A percentile compares a stretch with the other conserved stretches of the same genome.
Evolutionary conservation across 495 filamentous ascomycete species (phyloP).

Genomic region (Talaromyces thailandensis): DNA sequence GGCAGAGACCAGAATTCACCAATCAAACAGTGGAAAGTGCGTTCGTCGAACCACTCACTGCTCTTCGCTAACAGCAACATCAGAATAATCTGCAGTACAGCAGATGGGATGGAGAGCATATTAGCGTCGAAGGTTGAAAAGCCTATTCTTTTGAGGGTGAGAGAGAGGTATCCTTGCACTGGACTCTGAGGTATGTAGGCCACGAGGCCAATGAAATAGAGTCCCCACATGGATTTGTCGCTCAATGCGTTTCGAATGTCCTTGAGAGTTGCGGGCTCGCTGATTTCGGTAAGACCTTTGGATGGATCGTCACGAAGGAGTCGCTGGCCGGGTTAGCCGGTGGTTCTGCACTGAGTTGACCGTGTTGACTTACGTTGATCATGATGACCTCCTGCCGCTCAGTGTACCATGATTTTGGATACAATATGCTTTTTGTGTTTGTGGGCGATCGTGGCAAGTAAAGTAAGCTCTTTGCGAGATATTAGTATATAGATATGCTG

Average conservation of each 20-base stretch:
- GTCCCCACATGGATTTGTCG: constrained; percentile 32
- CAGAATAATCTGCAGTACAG: constrained; percentile 32
- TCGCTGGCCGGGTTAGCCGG: constrained; percentile 16
- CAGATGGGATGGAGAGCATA: constrained; percentile 36
- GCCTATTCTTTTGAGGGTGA: constrained; percentile 29
- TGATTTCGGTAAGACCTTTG: constrained; percentile 32
- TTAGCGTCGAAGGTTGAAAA: constrained; percentile 38
- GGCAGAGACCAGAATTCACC: constrained; percentile 40
- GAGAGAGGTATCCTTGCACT: constrained; percentile 29
- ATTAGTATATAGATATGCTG: not conserved
- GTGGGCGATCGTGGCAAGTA: constrained; percentile 38
- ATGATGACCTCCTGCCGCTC: constrained; percentile 44
- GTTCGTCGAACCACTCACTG: constrained; percentile 35
- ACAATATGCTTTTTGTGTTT: constrained; percentile 41
- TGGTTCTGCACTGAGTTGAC: not conserved
- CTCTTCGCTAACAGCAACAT: constrained; percentile 33
- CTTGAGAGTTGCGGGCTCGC: constrained; percentile 17
- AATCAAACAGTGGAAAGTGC: constrained; percentile 32
- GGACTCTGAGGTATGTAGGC: constrained; percentile 39
- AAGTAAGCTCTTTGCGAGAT: constrained; percentile 13
- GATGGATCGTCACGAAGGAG: constrained; percentile 43
- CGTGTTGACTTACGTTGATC: constrained; percentile 19
- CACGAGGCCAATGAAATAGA: constrained; percentile 37
- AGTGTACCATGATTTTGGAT: constrained; percentile 41
- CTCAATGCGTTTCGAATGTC: constrained; percentile 23